phyloP scores from a whole-genome alignment of 2,329 filamentous ascomycete species.

The Cladophialophora psammophila region DNA sequence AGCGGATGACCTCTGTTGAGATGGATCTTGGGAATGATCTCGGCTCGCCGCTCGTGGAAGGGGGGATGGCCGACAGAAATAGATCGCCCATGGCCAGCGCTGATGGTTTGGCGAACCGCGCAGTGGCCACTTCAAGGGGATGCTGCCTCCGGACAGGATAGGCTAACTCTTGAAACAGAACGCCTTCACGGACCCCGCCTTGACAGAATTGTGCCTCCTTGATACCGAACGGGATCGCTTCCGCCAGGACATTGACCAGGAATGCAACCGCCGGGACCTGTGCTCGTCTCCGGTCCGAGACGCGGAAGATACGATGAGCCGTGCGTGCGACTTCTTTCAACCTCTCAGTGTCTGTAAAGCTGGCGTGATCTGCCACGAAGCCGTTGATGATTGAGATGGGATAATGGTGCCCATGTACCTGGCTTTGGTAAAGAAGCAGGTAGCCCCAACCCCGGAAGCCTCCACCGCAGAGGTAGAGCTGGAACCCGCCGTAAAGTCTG shows the following conservation, averaged over 20 bases:
- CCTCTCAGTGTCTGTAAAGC: constrained; percentile 75
- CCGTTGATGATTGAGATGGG: constrained; percentile 85
- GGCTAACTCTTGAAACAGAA: constrained; percentile 69
- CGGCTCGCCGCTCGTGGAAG: constrained; percentile 5
- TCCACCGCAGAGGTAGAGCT: constrained; percentile 85
- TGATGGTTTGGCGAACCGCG: constrained; percentile 58
- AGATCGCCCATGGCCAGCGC: constrained; percentile 56
- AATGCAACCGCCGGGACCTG: constrained; percentile 86
- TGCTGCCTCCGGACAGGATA: constrained; percentile 65
- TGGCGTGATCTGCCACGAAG: constrained; percentile 76
- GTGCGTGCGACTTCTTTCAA: constrained; percentile 82
- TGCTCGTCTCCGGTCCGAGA: constrained; percentile 77
- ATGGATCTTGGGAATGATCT: constrained; percentile 15
- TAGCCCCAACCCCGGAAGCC: constrained; percentile 92
- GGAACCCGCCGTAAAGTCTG: constrained; percentile 60
- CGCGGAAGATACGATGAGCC: constrained; percentile 72
- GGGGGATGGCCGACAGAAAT: constrained; percentile 58
- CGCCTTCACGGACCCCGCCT: constrained; percentile 85
- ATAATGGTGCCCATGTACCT: constrained; percentile 75
- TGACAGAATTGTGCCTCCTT: constrained; percentile 81
- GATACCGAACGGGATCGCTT: constrained; percentile 71
- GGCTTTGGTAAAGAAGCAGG: constrained; percentile 79
- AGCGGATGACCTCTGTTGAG: constrained; percentile 48
- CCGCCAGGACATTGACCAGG: constrained; percentile 76
- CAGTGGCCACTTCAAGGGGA: constrained; percentile 71